Base-by-base conservation (phyloP, 768 basidiomycete genomes). In the Clavaria fumosa region DNA sequence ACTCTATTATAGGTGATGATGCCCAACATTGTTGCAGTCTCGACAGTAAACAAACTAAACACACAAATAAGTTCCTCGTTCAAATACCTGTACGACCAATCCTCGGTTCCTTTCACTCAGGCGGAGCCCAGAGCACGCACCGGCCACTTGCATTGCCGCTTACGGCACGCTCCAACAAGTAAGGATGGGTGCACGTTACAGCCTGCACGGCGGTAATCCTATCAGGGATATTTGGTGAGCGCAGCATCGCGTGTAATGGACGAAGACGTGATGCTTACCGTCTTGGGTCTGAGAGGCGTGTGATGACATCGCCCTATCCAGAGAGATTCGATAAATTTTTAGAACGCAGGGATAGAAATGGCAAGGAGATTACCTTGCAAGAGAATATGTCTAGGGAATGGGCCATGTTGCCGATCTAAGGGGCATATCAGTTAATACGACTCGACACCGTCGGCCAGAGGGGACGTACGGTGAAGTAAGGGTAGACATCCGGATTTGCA, bases 111-210 rank as follows among this genome's bases (percentile, higher is more conserved):
- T 7, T 3, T 23, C 21, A 35, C 14, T 4, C 23, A 19, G 10
- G 10, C 4, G 69, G 70, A 21, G 77, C 82, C 85, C 85, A 89
- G 7, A 89, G 56, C 9, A 81, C 69, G 51, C 84, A 86, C 37
- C 79, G 66, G 19, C 85, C 85, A 42, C 74, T 80, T 1, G 54
- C 85, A 48, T 84, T 88, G 15, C 83, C 85, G 31, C 70, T 82
- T 3, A 67, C 84, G 17, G 66, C 78, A 19, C 85, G 69, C 48
- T 81, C 82, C 2, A 82, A 63, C 15, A 82, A 57, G 39, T 51
- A 75, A 0, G 85, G 84, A 52, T 88, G 85, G 10, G 80, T 83
- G 47, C 78, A 81, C 5, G 85, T 83, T n/a, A 88, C 85, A n/a
- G 85, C 83, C 55, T 86, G 85, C 3, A 78, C 77, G 1, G 85